Percentiles rank a stretch among this genome's conserved stretches.
These are phyloP conservation scores for Penicillium cinerascens DNA, from an alignment of 495 filamentous ascomycete genomes.

Conservation along the genomic window DNA sequence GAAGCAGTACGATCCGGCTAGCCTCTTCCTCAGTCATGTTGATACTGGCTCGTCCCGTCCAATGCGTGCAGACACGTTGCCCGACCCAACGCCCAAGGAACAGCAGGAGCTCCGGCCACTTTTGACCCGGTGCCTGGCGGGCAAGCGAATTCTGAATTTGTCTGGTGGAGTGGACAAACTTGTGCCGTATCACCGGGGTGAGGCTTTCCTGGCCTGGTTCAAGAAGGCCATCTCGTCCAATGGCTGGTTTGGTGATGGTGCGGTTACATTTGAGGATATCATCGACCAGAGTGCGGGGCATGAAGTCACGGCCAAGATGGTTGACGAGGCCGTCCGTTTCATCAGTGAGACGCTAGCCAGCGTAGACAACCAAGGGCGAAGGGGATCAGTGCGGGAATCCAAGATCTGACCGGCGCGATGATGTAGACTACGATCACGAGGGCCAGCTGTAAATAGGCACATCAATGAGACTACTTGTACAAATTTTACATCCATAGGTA, in stretches of 20 bases:
- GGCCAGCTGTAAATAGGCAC: background rate
- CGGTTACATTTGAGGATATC: constrained; percentile 64
- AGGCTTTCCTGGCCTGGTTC: constrained; percentile 69
- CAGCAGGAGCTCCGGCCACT: constrained; percentile 37
- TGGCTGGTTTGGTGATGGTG: constrained; percentile 57
- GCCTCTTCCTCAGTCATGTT: constrained; percentile 56
- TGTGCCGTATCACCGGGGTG: constrained; percentile 70
- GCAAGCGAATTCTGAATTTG: constrained; percentile 75
- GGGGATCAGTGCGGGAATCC: constrained; percentile 38
- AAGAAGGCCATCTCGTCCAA: constrained; percentile 53
- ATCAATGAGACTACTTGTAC: background rate
- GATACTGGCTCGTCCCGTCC: constrained; percentile 25
- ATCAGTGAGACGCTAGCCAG: constrained; percentile 47
- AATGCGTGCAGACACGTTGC: constrained; percentile 36
- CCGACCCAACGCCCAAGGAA: constrained; percentile 44
- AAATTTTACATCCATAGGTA: background rate
- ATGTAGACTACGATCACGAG: constrained; percentile 1
- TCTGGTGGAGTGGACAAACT: constrained; percentile 77
- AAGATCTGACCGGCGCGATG: constrained; percentile 29
- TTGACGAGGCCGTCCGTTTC: constrained; percentile 63
- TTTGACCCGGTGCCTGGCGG: constrained; percentile 50
- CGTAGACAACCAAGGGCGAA: constrained; percentile 12
- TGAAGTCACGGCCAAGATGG: constrained; percentile 69
- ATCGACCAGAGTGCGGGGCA: constrained; percentile 72
- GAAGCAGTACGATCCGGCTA: constrained; percentile 64